These are phyloP conservation scores for Gypsophila paniculata DNA, from an alignment of 179 eudicot species.

Conservation along the genomic window DNA sequence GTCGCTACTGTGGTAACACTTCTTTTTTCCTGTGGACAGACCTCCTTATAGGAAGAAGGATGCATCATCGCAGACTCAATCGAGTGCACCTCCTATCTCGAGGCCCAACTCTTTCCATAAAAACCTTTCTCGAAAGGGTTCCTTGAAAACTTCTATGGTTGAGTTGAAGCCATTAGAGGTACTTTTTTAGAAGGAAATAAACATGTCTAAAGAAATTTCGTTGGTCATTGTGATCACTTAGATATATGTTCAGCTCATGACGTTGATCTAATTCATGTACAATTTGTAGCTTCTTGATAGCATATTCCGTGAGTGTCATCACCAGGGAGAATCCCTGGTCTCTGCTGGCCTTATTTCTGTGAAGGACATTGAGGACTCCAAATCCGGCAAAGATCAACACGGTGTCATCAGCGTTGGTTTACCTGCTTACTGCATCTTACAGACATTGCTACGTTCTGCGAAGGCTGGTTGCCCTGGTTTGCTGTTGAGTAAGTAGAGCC, in stretches of 20 bases:
- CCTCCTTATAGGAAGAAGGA: slow-evolving; percentile 57
- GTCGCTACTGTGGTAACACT: background rate
- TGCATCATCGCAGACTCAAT: slow-evolving; percentile 26
- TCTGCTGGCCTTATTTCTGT: slow-evolving; percentile 58
- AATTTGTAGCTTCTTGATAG: slow-evolving; percentile 54
- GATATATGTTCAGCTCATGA: background rate
- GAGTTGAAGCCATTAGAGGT: slow-evolving; percentile 86
- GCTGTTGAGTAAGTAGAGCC: slow-evolving; percentile 49
- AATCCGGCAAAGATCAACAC: slow-evolving; percentile 45
- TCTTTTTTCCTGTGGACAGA: slow-evolving; percentile 32
- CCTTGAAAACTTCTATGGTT: slow-evolving; percentile 46
- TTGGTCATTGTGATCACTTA: slow-evolving; percentile 6
- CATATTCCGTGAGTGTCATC: slow-evolving; percentile 56
- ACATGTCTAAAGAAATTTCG: background rate
- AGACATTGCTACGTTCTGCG: slow-evolving; percentile 64
- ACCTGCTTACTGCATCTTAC: slow-evolving; percentile 75
- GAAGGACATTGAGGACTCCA: slow-evolving; percentile 73
- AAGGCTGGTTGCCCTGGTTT: slow-evolving; percentile 64
- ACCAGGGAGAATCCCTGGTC: slow-evolving; percentile 55
- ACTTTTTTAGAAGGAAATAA: background rate
- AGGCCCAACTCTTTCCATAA: slow-evolving; percentile 50
- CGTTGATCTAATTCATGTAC: background rate
- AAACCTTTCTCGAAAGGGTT: slow-evolving; percentile 44
- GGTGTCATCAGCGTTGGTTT: slow-evolving; percentile 63
- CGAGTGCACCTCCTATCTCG: slow-evolving; percentile 46